These are phyloP conservation scores for Cystofilobasidium ferigula DNA, from an alignment of 768 basidiomycete genomes.

Conservation along the genomic window DNA sequence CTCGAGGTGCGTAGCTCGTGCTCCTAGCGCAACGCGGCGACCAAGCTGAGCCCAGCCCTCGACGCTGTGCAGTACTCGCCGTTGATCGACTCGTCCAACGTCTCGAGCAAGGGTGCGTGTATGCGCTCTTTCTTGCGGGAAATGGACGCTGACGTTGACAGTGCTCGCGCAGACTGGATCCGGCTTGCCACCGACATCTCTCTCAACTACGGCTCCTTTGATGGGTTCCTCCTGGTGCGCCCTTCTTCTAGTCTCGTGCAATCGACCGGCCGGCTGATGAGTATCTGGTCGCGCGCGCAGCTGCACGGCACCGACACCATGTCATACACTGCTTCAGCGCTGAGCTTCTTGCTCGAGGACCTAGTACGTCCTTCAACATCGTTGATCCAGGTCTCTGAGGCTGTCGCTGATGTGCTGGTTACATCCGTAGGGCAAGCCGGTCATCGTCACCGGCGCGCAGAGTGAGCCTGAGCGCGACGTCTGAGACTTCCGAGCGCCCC, in stretches of 20 bases:
- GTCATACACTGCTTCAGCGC: conserved; percentile 66
- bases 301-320: conserved; percentile 29
- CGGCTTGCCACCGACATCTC: conserved; percentile 84
- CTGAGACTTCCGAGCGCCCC: background rate
- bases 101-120: conserved; percentile 2
- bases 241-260: no score
- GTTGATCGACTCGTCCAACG: conserved; percentile 24
- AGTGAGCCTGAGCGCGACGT: conserved; percentile 51
- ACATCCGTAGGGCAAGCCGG: conserved; percentile 42
- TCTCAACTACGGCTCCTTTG: conserved; percentile 72
- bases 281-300: background rate
- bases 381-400: no score
- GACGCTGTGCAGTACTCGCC: conserved; percentile 22
- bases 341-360: conserved; percentile 84
- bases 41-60: no score
- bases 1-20: conserved; percentile 50
- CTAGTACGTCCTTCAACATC: conserved; percentile 42
- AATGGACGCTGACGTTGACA: background rate
- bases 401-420: no score
- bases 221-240: conserved; percentile 74
- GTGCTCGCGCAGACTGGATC: conserved; percentile 58
- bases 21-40: no score
- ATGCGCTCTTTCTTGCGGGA: background rate
- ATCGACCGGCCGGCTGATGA: no score
- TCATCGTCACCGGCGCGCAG: conserved; percentile 79